These are phyloP conservation scores for Trypanosoma platydactyli DNA, from an alignment of 208 protist genomes.

Conservation along the genomic window DNA sequence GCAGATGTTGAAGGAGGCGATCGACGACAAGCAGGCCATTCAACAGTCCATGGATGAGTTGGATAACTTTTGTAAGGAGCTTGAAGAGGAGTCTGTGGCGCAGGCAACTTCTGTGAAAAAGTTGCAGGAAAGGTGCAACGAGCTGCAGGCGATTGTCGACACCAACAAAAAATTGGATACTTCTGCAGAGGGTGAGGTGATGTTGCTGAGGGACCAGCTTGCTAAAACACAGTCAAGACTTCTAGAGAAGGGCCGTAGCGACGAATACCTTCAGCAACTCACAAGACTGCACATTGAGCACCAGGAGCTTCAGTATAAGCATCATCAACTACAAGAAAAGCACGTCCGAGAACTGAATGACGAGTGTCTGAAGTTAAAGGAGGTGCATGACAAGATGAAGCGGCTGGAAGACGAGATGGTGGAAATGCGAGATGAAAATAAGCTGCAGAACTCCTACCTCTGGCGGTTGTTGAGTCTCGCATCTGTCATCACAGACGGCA, in stretches of 20 bases:
- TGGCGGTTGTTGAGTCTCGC: constrained; percentile 61
- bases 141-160: constrained; percentile 43
- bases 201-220: constrained; percentile 50
- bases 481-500: constrained; percentile 41
- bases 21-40: constrained; percentile 37
- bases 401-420: constrained; percentile 58
- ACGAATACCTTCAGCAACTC: constrained; percentile 63
- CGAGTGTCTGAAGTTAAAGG: constrained; percentile 15
- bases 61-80: constrained; percentile 52
- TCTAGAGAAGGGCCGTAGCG: constrained; percentile 47
- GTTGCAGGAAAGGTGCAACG: constrained; percentile 35
- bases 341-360: constrained; percentile 21
- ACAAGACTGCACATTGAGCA: constrained; percentile 67
- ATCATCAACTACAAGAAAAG: constrained; percentile 48
- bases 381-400: constrained; percentile 39
- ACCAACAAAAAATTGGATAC: constrained; percentile 36
- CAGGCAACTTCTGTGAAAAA: constrained; percentile 37
- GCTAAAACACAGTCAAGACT: constrained; percentile 44
- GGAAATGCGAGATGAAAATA: constrained; percentile 44
- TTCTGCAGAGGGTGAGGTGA: constrained; percentile 30
- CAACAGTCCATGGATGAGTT: constrained; percentile 58
- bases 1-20: constrained; percentile 42
- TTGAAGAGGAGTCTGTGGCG: constrained; percentile 58
- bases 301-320: constrained; percentile 55
- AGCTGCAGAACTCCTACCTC: constrained; percentile 58